Evolutionary conservation across 495 filamentous ascomycete species (phyloP), one percentile per base, ranked within the genome.

Genomic region (Aspergillus bridgeri): DNA sequence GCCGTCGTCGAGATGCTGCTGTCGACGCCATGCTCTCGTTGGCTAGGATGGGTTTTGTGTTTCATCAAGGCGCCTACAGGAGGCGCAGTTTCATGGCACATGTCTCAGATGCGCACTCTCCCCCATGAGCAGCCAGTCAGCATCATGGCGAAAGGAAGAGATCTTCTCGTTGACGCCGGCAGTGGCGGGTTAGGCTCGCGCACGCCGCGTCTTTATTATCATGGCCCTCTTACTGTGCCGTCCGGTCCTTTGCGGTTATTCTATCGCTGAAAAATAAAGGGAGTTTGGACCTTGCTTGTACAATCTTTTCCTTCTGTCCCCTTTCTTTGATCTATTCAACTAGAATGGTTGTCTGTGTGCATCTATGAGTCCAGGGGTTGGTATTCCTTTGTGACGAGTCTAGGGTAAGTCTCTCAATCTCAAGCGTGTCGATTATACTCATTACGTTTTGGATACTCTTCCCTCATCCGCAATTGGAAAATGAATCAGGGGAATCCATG

Each of bases 41-140:
- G 17, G 27, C 17, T 38, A 22, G n/a, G 50, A 21, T 67, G 63
- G 50, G 67, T 63, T 62, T 60, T 29, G 60, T 46, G 72, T 76
- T 73, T 77, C 70, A 76, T 46, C 43, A 61, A 56, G 53, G 74
- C 74, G 74, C 74, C 57, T 71, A 70, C 59, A 64, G 44, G 53
- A 46, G 27, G 22, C 61, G 57, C 43, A 58, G 61, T 66, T 59
- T 60, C 59, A 49, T 49, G 44, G 38, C 45, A 48, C 48, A 55
- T 54, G 72, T 75, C 68, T 72, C 69, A 70, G 60, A 58, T 57
- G 38, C 33, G 18, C 18, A 44, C 49, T 22, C 15, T 50, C 53
- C 42, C 48, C 42, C 45, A 25, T 49, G 7, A 13, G 45, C 42
- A 57, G 54, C 54, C 53, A 62, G 51, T 63, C 60, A 62, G 45